Evolutionary conservation across 768 basidiomycete species (phyloP).

Genomic region (Kockovaella imperatae): DNA sequence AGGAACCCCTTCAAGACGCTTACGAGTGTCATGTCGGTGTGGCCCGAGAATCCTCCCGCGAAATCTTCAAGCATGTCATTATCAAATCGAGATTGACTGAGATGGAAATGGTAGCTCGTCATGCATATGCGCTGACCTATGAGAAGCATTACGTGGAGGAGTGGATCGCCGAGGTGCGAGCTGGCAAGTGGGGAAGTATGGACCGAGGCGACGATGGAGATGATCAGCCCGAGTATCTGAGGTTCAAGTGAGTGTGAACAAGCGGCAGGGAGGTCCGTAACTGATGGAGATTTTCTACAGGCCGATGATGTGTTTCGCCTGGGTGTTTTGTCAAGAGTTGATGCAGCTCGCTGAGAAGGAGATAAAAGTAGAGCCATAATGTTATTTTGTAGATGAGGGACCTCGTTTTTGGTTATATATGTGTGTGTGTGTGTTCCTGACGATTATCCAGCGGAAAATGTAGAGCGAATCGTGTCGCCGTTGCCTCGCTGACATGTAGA

Average conservation of each 20-base stretch:
- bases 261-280: not conserved
- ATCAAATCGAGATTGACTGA: conserved; percentile 19
- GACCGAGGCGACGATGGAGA: conserved; percentile 10
- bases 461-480: too few relatives aligned
- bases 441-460: too few relatives aligned
- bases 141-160: conserved; percentile 25
- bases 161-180: conserved; percentile 13
- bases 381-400: too few relatives aligned
- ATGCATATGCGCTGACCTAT: conserved; percentile 41
- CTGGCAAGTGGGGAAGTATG: conserved; percentile 12
- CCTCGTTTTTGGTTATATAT: too few relatives aligned
- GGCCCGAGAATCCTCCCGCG: conserved; percentile 19
- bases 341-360: conserved; percentile 19
- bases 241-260: conserved; percentile 18
- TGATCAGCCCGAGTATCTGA: conserved; percentile 10
- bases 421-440: too few relatives aligned
- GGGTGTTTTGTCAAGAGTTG: conserved; percentile 38
- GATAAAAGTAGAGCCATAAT: too few relatives aligned
- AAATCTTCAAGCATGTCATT: conserved; percentile 8
- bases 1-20: conserved; percentile 35
- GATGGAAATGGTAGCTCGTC: conserved; percentile 31
- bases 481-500: too few relatives aligned
- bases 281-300: not conserved
- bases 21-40: conserved; percentile 27
- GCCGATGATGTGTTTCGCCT: conserved; percentile 37